Evolutionary conservation across 2,329 filamentous ascomycete species (phyloP).

Genomic region (Aspergillus fumigatiaffinis): DNA sequence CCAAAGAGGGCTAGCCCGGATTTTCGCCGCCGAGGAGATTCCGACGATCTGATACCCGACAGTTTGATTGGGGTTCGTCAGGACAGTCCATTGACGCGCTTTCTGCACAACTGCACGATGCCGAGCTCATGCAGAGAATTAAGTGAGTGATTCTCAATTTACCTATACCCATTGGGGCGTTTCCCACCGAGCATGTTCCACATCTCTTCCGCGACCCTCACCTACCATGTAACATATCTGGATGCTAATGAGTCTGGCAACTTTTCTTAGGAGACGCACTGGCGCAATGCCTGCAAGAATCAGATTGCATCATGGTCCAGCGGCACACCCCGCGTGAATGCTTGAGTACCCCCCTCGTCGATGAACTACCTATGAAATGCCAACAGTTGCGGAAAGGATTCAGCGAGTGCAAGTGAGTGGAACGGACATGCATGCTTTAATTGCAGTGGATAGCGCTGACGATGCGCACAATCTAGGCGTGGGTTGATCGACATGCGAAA

Average conservation of each 20-base stretch:
- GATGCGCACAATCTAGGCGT: slow-evolving; percentile 43
- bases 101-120: slow-evolving; percentile 52
- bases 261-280: slow-evolving; percentile 71
- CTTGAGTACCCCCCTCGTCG: slow-evolving; percentile 73
- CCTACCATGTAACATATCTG: background rate
- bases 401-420: slow-evolving; percentile 74
- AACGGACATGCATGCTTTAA: no score
- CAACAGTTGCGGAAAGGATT: slow-evolving; percentile 91
- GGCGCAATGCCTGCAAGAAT: slow-evolving; percentile 91
- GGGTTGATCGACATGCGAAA: slow-evolving; percentile 99
- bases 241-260: slow-evolving; percentile 15
- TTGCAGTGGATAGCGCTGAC: background rate
- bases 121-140: slow-evolving; percentile 96
- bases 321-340: slow-evolving; percentile 85
- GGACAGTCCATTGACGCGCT: slow-evolving; percentile 5
- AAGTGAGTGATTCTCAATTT: slow-evolving; percentile 55
- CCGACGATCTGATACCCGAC: slow-evolving; percentile 53
- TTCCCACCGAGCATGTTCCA: background rate
- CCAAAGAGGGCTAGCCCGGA: background rate
- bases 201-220: background rate
- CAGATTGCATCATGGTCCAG: slow-evolving; percentile 91
- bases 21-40: slow-evolving; percentile 11
- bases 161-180: background rate
- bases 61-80: slow-evolving; percentile 47
- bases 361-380: slow-evolving; percentile 80